Base-by-base conservation (phyloP, 768 basidiomycete species). In the Dentipellis sp. region DNA sequence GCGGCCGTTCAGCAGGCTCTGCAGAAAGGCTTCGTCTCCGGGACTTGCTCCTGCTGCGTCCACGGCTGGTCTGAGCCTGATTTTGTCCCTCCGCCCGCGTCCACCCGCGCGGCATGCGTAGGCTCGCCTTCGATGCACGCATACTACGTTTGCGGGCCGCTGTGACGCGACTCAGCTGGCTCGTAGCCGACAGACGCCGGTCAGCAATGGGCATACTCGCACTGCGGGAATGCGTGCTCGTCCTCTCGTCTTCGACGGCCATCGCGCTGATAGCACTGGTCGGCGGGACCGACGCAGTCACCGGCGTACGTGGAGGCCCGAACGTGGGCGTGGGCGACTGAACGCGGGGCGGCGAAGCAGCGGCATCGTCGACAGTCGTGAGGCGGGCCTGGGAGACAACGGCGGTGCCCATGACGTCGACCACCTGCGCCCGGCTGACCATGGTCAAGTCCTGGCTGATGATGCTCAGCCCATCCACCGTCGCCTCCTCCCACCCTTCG, bases 61-160 rank as follows among this genome's bases (percentile, higher is more conserved):
- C 55, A 47, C 54, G 42, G 10, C 54, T 57, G 10, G 53, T 16
- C 29, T 11, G 36, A 29, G 52, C 38, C 10, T 46, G 2, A 36
- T 49, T 35, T 17, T 10, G 54, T 37, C 35, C 51, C 39, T 35
- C 21, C 4, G 59, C 40, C 22, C 36, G 50, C 11, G 16, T 35
- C 16, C 58, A 23, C 8, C 53, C 50, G 19, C 45, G 19, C 0
- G 80, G 83, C 21, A 88, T 70, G 1, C 88, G 79, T 8, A 91
- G 69, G 63, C 84, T 88, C 21, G 80, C 77, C 60, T 83, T 80
- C 4, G 86, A 87, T 8, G 80, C 74, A 1, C 84, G 75, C 45
- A 75, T 72, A 65, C 84, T 86, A 40, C 87, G 78, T 56, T 72
- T 78, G 56, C 80, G 78, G 1, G 89, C 88, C 4, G 88, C 83